phyloP scores from a whole-genome alignment of 768 basidiomycete genomes.

The Myochromella boudieri region DNA sequence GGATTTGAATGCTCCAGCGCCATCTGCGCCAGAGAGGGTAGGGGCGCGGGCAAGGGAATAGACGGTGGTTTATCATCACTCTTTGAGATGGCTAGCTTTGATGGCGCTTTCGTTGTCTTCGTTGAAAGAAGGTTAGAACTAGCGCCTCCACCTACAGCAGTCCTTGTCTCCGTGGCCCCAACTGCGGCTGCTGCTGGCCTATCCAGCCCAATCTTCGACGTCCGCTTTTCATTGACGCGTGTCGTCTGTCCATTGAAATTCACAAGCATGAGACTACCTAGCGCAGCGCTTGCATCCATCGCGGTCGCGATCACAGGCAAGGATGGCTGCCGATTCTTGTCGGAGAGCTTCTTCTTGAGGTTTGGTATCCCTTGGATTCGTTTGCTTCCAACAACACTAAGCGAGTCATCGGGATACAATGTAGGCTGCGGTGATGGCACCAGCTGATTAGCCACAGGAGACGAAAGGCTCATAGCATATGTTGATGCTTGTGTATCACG shows the following conservation, averaged over 20 bases:
- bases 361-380: too few relatives aligned
- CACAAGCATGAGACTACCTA: conserved; percentile 64
- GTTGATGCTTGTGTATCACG: conserved; percentile 37
- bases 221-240: conserved; percentile 9
- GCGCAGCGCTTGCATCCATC: conserved; percentile 43
- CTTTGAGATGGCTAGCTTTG: conserved; percentile 15
- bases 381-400: conserved; percentile 60
- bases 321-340: conserved; percentile 16
- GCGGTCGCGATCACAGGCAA: conserved; percentile 23
- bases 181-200: conserved; percentile 22
- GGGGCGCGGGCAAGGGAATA: conserved; percentile 75
- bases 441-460: conserved; percentile 35
- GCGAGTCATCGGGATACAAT: conserved; percentile 70
- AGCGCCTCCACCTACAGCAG: conserved; percentile 21
- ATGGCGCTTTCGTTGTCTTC: neutral
- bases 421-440: conserved; percentile 57
- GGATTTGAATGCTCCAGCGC: conserved; percentile 63
- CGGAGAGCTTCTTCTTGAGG: conserved; percentile 23
- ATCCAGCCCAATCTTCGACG: conserved; percentile 25
- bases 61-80: conserved; percentile 67
- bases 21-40: conserved; percentile 79
- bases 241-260: conserved; percentile 38
- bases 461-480: conserved; percentile 35
- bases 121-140: conserved; percentile 1
- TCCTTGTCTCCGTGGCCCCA: too few relatives aligned